A percentile compares a stretch with the other conserved stretches of the same genome.
phyloP scores from a whole-genome alignment of 2,329 filamentous ascomycete species.

The Beauveria medogensis region DNA sequence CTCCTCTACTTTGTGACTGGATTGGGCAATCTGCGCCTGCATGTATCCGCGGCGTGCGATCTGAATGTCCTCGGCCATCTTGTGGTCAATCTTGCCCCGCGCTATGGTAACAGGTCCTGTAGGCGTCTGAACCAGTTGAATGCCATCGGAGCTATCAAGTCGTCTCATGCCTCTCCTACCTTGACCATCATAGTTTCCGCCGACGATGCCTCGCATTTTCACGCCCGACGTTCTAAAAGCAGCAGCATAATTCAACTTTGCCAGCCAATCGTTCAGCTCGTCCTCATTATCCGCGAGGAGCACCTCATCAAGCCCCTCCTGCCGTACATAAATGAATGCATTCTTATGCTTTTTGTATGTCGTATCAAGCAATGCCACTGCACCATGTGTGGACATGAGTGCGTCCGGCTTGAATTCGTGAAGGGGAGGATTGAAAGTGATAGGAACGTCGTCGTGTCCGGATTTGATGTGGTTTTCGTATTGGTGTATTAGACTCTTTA shows the following conservation, averaged over 20 bases:
- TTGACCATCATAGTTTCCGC: slow-evolving; percentile 78
- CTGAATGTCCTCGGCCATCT: slow-evolving; percentile 81
- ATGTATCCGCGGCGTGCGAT: slow-evolving; percentile 76
- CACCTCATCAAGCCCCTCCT: slow-evolving; percentile 80
- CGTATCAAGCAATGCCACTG: slow-evolving; percentile 77
- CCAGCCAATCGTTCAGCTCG: slow-evolving; percentile 95
- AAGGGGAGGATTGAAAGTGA: slow-evolving; percentile 84
- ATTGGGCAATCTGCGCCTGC: slow-evolving; percentile 72
- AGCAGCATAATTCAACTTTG: slow-evolving; percentile 91
- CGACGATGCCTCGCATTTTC: slow-evolving; percentile 78
- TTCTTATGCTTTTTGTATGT: slow-evolving; percentile 94
- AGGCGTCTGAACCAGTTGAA: slow-evolving; percentile 57
- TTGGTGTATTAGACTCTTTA: slow-evolving; percentile 84
- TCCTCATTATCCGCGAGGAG: slow-evolving; percentile 83
- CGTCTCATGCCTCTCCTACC: slow-evolving; percentile 63
- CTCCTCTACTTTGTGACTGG: slow-evolving; percentile 66
- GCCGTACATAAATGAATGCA: slow-evolving; percentile 83
- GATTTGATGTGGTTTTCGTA: slow-evolving; percentile 74
- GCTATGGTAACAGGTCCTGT: slow-evolving; percentile 67
- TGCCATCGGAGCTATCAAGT: slow-evolving; percentile 54
- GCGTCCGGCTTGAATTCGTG: slow-evolving; percentile 90
- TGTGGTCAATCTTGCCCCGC: slow-evolving; percentile 65
- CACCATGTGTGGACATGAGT: slow-evolving; percentile 86
- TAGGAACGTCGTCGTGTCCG: slow-evolving; percentile 64
- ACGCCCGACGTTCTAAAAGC: slow-evolving; percentile 89